Conservation (phyloP, 495 filamentous ascomycete species). For the Cercophora scortea region DNA sequence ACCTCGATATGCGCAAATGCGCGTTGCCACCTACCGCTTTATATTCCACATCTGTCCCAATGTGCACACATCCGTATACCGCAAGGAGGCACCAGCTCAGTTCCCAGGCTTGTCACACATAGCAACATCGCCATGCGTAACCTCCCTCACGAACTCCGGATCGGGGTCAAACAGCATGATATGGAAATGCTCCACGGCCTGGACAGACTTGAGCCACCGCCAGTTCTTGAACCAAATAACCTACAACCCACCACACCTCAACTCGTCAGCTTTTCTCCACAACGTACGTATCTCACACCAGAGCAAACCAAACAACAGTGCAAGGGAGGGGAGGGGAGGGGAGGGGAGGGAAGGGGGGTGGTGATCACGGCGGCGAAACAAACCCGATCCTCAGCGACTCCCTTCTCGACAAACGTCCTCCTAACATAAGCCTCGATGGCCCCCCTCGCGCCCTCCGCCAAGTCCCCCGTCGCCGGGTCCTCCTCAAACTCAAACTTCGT, state of each 20-base stretch:
- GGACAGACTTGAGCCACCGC: slow-evolving; percentile 68
- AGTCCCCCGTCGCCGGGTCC: slow-evolving; percentile 55
- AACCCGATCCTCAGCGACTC: slow-evolving; percentile 15
- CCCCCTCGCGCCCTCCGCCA: slow-evolving; percentile 53
- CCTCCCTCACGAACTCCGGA: slow-evolving; percentile 55
- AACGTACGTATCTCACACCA: too few relatives aligned
- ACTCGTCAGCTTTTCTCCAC: background rate
- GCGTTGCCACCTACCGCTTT: too few relatives aligned
- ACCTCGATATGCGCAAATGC: too few relatives aligned
- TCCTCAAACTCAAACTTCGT: slow-evolving; percentile 69
- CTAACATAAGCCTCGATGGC: slow-evolving; percentile 64
- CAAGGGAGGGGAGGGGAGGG: too few relatives aligned
- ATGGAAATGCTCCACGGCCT: slow-evolving; percentile 91
- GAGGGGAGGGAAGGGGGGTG: background rate
- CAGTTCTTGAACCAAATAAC: slow-evolving; percentile 91
- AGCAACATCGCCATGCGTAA: slow-evolving; percentile 70
- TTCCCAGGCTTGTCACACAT: slow-evolving; percentile 22
- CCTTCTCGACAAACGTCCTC: slow-evolving; percentile 45
- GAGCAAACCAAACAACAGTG: too few relatives aligned
- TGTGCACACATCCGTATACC: too few relatives aligned
- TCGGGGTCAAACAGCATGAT: slow-evolving; percentile 79
- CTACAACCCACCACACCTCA: slow-evolving; percentile 28
- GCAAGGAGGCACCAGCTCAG: too few relatives aligned
- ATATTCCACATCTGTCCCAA: too few relatives aligned
- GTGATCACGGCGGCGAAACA: background rate